Evolutionary conservation across 768 basidiomycete species (phyloP), one percentile per base, ranked within the genome.

Genomic region (Podaxis carcinomalis): DNA sequence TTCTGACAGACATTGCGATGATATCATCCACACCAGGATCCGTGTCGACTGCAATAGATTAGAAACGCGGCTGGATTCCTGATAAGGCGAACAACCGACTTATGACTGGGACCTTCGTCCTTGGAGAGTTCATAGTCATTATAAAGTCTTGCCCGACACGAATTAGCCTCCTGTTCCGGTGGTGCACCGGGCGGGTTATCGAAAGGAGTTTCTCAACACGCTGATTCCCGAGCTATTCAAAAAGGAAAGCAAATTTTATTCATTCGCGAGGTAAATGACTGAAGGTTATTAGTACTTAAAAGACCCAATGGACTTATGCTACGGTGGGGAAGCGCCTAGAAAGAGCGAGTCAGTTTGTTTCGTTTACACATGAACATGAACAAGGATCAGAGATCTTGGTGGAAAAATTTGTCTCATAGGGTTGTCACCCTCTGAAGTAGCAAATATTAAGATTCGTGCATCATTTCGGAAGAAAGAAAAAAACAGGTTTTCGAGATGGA

Each of bases 21-120:
- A 80, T 77, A 70, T 95, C 93, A 68, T 95, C 93, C 3, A 93
- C 87, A 36, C 93, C 93, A 5, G 92, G 90, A 68, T 95, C 92
- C 27, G 90, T 90, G 66, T 93, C 92, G 67, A 92, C 90, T 92
- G 66, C 36, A 44, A 56, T 27, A 36, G 6, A 40, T 37, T 59
- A 14, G 52, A 6, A 28, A 19, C 11, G 21, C n/a, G 53, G 23
- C 27, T 49, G 53, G 19, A 40, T 36, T 21, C 7, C 44, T 25
- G 51, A 21, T 19, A 14, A 39, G 23, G 23, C 27, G 50, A 19
- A 3, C 32, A 32, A 68, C 85, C 74, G 65, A 90, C 89, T 90
- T 65, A 92, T 90, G 47, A 89, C 85, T 7, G 86, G 85, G 2
- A 76, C 83, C 65, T 61, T 78, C 51, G 57, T 68, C 32, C 54